Percentiles rank a stretch among this genome's conserved stretches.
Conservation (phyloP, 371 early-diverging fungal genomes). For the Mortierella sp. region DNA sequence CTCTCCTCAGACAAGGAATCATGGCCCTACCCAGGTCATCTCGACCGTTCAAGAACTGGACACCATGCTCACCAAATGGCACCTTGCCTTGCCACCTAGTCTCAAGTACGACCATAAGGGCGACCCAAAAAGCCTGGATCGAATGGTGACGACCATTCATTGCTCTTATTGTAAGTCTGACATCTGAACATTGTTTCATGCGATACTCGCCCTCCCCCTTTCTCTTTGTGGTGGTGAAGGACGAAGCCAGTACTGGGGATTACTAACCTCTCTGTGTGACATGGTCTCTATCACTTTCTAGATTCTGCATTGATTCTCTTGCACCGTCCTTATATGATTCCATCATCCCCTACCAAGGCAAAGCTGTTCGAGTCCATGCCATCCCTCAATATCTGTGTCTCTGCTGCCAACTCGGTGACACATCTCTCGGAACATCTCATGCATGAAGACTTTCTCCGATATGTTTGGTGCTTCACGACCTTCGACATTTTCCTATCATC, state of each 20-base stretch:
- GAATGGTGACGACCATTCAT: constrained; percentile 44
- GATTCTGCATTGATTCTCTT: constrained; percentile 64
- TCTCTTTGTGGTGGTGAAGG: too few relatives aligned
- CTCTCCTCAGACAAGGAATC: constrained; percentile 37
- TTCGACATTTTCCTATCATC: constrained; percentile 39
- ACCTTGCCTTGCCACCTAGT: constrained; percentile 31
- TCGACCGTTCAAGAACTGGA: constrained; percentile 44
- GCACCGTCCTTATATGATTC: constrained; percentile 66
- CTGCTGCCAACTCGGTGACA: constrained; percentile 51
- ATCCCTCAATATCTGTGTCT: constrained; percentile 48
- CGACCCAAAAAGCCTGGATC: constrained; percentile 13
- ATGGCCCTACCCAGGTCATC: constrained; percentile 33
- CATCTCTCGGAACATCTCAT: constrained; percentile 22
- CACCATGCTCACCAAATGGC: constrained; percentile 47
- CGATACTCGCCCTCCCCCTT: too few relatives aligned
- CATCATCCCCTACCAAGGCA: constrained; percentile 36
- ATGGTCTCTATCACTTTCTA: neutral
- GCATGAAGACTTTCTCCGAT: constrained; percentile 15
- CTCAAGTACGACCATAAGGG: constrained; percentile 38
- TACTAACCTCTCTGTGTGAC: neutral
- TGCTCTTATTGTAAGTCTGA: constrained; percentile 45
- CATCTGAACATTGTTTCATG: too few relatives aligned
- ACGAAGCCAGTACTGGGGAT: too few relatives aligned
- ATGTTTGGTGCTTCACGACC: constrained; percentile 31
- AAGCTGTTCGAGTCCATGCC: constrained; percentile 51